A percentile compares a stretch with the other conserved stretches of the same genome.
Conservation (phyloP, 352 stramenopile species). For the Phytophthora nicotianae region DNA sequence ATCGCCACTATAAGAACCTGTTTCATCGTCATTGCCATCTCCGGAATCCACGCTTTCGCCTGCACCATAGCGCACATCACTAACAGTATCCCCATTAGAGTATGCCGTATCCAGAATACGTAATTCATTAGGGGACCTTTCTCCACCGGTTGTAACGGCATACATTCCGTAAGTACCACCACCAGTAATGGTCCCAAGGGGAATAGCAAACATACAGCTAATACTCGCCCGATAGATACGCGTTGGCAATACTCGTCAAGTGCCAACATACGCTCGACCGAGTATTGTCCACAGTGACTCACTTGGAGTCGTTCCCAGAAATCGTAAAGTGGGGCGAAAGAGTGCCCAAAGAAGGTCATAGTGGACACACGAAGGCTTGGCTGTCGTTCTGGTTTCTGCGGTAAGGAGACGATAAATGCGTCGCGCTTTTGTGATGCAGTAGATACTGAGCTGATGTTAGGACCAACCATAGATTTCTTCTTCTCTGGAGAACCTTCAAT, state of each 20-base stretch:
- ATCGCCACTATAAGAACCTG: constrained; percentile 23
- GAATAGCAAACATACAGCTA: constrained; percentile 18
- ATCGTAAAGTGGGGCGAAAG: constrained; percentile 21
- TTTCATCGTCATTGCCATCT: constrained; percentile 22
- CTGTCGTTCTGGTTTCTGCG: constrained; percentile 1
- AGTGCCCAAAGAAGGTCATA: constrained; percentile 8
- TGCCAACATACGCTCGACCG: constrained; percentile 35
- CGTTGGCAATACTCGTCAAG: constrained; percentile 36
- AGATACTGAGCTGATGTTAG: background rate
- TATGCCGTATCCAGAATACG: constrained; percentile 38
- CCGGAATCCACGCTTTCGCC: constrained; percentile 25
- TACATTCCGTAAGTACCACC: constrained; percentile 22
- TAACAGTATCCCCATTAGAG: constrained; percentile 10
- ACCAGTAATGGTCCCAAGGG: constrained; percentile 24
- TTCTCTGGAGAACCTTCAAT: constrained; percentile 20
- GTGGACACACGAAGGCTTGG: background rate
- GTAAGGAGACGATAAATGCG: constrained; percentile 9
- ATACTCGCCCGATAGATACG: constrained; percentile 11
- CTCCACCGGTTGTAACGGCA: constrained; percentile 16
- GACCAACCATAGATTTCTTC: background rate
- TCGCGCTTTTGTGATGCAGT: constrained; percentile 10
- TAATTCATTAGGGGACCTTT: constrained; percentile 25
- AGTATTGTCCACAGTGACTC: constrained; percentile 42
- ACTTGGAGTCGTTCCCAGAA: constrained; percentile 37
- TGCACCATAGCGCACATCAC: constrained; percentile 22